Evolutionary conservation across 768 basidiomycete species (phyloP).

Genomic region (Flagelloscypha sp.): DNA sequence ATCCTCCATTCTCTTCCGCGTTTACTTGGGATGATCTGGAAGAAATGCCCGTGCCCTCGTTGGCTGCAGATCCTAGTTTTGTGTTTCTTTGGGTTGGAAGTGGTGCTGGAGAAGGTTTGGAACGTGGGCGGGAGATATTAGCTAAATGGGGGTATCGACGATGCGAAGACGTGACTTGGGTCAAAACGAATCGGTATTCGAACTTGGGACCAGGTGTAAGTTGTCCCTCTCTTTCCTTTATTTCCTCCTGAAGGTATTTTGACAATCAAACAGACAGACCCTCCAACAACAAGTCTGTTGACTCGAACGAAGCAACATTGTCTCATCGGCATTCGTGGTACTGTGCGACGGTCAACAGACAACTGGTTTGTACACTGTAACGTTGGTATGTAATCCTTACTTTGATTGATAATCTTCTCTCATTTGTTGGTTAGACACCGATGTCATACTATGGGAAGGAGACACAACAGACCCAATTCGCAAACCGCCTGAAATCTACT

Average conservation of each 20-base stretch:
- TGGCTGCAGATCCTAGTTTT: conserved; percentile 89
- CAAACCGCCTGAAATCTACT: conserved; percentile 94
- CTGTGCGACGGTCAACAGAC: conserved; percentile 89
- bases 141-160: conserved; percentile 91
- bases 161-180: conserved; percentile 98
- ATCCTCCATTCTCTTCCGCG: conserved; percentile 81
- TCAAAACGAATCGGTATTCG: conserved; percentile 75
- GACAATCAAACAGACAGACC: conserved; percentile 70
- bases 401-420: conserved; percentile 4
- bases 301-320: conserved; percentile 94
- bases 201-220: conserved; percentile 72
- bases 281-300: conserved; percentile 77
- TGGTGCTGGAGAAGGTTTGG: conserved; percentile 83
- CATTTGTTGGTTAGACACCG: conserved; percentile 59
- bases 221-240: conserved; percentile 10
- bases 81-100: conserved; percentile 95
- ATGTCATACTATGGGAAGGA: conserved; percentile 95
- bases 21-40: conserved; percentile 83
- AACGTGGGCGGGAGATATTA: conserved; percentile 83
- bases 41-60: conserved; percentile 68
- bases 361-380: conserved; percentile 98
- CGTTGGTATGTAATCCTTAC: conserved; percentile 54
- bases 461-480: conserved; percentile 73
- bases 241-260: too few species aligned
- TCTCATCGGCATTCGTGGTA: conserved; percentile 94